Evolutionary conservation across 192 early-diverging fungal species (phyloP).

Genomic region (Linnemannia elongata): DNA sequence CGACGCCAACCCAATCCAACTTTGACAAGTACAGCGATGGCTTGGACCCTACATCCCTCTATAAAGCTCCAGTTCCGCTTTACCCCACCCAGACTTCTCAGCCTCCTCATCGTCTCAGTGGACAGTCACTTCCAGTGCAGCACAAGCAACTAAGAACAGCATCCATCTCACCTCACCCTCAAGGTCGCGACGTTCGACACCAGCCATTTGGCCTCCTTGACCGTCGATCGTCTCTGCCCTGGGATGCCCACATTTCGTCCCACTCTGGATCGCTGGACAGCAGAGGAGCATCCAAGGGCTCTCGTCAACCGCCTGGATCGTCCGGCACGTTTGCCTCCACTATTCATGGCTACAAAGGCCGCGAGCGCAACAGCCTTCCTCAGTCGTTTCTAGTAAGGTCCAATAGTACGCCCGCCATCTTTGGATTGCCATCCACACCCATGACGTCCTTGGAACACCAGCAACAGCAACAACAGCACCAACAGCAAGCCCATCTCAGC

Average conservation of each 20-base stretch:
- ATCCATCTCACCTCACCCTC: neutral
- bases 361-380: neutral
- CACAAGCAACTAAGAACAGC: constrained; percentile 18
- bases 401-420: constrained; percentile 34
- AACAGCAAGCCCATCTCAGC: neutral
- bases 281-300: neutral
- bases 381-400: constrained; percentile 20
- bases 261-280: neutral
- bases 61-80: neutral
- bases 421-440: constrained; percentile 7
- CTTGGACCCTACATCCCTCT: neutral
- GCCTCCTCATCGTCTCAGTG: neutral
- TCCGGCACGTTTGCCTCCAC: neutral
- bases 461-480: neutral
- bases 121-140: neutral
- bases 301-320: neutral
- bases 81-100: neutral
- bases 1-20: constrained; percentile 6
- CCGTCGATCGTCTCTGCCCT: constrained; percentile 30
- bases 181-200: neutral
- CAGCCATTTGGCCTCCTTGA: neutral
- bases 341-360: neutral
- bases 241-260: constrained; percentile 17
- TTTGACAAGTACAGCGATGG: neutral
- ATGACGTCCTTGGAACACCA: neutral